A percentile compares a stretch with the other conserved stretches of the same genome.
Conservation (phyloP, 768 basidiomycete species). For the Mrakia blollopis region DNA sequence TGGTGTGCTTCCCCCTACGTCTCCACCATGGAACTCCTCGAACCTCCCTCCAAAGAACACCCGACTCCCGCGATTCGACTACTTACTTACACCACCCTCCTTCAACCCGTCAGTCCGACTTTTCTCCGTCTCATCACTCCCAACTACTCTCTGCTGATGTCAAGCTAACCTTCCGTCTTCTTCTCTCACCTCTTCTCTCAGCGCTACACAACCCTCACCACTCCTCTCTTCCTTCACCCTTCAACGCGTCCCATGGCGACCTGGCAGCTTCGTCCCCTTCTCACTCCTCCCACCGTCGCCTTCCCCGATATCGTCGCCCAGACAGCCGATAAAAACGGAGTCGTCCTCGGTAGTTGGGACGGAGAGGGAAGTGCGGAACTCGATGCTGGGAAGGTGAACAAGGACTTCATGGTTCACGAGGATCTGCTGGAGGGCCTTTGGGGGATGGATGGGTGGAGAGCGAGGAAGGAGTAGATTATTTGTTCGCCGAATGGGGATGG, state of each 20-base stretch:
- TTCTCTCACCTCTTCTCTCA: neutral
- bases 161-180: too few species aligned
- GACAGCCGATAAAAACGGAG: conserved; percentile 27
- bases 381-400: neutral
- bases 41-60: conserved; percentile 22
- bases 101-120: conserved; percentile 17
- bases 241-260: conserved; percentile 28
- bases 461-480: neutral
- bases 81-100: conserved; percentile 29
- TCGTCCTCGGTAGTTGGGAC: conserved; percentile 29
- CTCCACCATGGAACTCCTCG: conserved; percentile 48
- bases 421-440: conserved; percentile 28
- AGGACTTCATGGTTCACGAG: conserved; percentile 30
- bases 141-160: too few species aligned
- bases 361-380: conserved; percentile 21
- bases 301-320: conserved; percentile 32
- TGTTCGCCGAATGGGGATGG: too few species aligned
- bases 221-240: conserved; percentile 28
- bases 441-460: conserved; percentile 29
- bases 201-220: conserved; percentile 32
- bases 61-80: conserved; percentile 26
- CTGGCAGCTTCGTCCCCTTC: conserved; percentile 28
- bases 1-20: conserved; percentile 73
- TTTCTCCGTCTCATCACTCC: neutral
- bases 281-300: neutral